These are phyloP conservation scores for Medicago truncatula DNA, from an alignment of 306 rosid genomes.

Conservation along the genomic window MtrunA17r5.0-ANR NC_053044.1:31048001-31048500, in stretches of 20 bases:
- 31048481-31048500: too few relatives aligned
- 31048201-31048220: neutral
- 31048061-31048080: conserved; percentile 39
- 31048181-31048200: neutral
- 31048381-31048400: too few relatives aligned
- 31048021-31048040: neutral
- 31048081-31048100: conserved; percentile 34
- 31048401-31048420: too few relatives aligned
- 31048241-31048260: neutral
- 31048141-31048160: neutral
- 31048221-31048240: neutral
- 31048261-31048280: neutral
- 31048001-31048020: neutral
- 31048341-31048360: too few relatives aligned
- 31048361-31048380: too few relatives aligned
- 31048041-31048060: conserved; percentile 38
- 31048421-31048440: too few relatives aligned
- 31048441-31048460: too few relatives aligned
- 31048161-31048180: conserved; percentile 1
- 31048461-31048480: too few relatives aligned
- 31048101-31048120: conserved; percentile 39
- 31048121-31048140: conserved; percentile 29
- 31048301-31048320: neutral
- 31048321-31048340: neutral
- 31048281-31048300: neutral